phyloP scores from a whole-genome alignment of 1,284 basidiomycete species.

The Anthracocystis walkeri region DNA sequence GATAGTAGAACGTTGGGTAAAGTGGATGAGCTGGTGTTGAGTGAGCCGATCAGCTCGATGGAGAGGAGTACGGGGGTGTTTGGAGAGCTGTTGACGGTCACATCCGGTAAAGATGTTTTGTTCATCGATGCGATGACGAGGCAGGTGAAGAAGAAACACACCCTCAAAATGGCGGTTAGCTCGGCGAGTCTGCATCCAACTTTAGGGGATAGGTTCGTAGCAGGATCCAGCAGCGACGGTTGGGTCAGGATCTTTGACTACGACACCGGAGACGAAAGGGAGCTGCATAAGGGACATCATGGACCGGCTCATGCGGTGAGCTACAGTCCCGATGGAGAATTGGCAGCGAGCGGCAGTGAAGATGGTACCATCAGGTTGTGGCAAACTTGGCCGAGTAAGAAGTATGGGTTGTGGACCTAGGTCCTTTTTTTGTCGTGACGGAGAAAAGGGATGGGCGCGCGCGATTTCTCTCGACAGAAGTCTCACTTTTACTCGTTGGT shows the following conservation, averaged over 20 bases:
- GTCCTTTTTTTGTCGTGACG: no score
- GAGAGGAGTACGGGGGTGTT: slow-evolving; percentile 79
- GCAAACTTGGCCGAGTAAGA: slow-evolving; percentile 93
- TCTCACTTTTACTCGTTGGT: no score
- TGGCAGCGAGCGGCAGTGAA: slow-evolving; percentile 96
- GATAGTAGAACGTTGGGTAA: slow-evolving; percentile 83
- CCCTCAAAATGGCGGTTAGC: slow-evolving; percentile 75
- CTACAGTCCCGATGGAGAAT: slow-evolving; percentile 96
- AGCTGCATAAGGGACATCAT: slow-evolving; percentile 96
- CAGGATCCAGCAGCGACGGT: slow-evolving; percentile 88
- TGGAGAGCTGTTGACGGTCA: slow-evolving; percentile 87
- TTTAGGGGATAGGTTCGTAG: slow-evolving; percentile 88
- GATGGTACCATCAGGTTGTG: slow-evolving; percentile 86
- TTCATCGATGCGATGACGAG: slow-evolving; percentile 74
- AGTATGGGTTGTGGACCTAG: slow-evolving; percentile 84
- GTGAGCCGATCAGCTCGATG: slow-evolving; percentile 89
- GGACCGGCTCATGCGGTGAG: slow-evolving; percentile 94
- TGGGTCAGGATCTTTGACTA: slow-evolving; percentile 96
- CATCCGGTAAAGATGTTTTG: slow-evolving; percentile 88
- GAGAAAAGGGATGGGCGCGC: no score
- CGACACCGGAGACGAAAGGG: slow-evolving; percentile 83
- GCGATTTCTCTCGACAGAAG: no score
- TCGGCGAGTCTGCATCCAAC: slow-evolving; percentile 93
- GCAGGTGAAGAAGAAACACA: slow-evolving; percentile 49
- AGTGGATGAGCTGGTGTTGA: slow-evolving; percentile 79